These are phyloP conservation scores for Sparassis latifolia DNA, from an alignment of 1,284 basidiomycete species.

Conservation along the genomic window DNA sequence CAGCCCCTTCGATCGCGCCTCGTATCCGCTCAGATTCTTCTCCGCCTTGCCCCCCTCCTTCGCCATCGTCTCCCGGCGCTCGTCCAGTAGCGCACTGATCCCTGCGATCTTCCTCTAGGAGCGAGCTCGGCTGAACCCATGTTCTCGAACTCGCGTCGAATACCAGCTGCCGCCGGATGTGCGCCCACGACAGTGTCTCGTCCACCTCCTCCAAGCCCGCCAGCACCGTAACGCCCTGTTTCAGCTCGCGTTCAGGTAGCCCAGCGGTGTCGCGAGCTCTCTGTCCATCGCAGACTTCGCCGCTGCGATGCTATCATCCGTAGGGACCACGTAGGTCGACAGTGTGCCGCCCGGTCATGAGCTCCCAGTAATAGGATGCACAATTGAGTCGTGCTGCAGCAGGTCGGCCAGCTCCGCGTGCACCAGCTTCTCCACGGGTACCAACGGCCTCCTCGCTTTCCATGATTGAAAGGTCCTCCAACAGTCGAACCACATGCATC, in stretches of 20 bases:
- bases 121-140: constrained; percentile 63
- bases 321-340: constrained; percentile 71
- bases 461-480: constrained; percentile 48
- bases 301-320: constrained; percentile 69
- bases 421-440: constrained; percentile 59
- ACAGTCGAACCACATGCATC: constrained; percentile 68
- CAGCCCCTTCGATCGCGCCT: constrained; percentile 69
- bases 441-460: constrained; percentile 38
- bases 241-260: constrained; percentile 83
- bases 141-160: constrained; percentile 51
- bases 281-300: constrained; percentile 73
- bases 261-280: constrained; percentile 77
- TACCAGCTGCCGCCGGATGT: constrained; percentile 49
- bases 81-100: constrained; percentile 55
- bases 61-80: constrained; percentile 71
- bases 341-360: constrained; percentile 68
- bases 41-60: constrained; percentile 75
- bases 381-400: constrained; percentile 84
- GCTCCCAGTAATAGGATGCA: constrained; percentile 87
- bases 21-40: constrained; percentile 87
- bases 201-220: constrained; percentile 55
- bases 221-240: constrained; percentile 62
- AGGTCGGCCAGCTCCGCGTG: constrained; percentile 77
- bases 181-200: constrained; percentile 62
- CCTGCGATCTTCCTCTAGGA: constrained; percentile 58